phyloP scores from a whole-genome alignment of 306 rosid species.

The Dalbergia oliveri region DNA sequence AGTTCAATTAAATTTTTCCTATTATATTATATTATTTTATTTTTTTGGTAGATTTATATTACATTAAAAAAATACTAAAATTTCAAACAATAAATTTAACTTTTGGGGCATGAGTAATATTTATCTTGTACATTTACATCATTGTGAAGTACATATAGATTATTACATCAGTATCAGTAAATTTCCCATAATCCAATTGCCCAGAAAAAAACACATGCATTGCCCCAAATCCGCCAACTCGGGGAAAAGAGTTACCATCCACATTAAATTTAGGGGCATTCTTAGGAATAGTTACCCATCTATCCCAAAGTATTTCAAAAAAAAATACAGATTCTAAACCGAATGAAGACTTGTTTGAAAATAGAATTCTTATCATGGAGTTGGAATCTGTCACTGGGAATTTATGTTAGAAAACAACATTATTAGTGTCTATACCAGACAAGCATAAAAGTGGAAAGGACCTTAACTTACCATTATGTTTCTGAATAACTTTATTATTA shows the following conservation, averaged over 20 bases:
- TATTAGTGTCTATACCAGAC: background rate
- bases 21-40: too few relatives aligned
- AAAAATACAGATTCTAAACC: background rate
- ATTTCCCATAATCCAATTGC: background rate
- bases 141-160: background rate
- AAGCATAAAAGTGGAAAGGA: background rate
- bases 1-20: too few relatives aligned
- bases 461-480: too few relatives aligned
- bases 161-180: background rate
- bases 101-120: background rate
- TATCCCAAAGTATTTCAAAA: background rate
- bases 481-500: background rate
- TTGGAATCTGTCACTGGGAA: background rate
- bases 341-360: background rate
- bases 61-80: too few relatives aligned
- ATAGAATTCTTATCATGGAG: background rate
- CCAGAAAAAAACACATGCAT: constrained; percentile 1
- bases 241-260: background rate
- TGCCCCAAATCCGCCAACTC: background rate
- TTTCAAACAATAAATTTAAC: background rate
- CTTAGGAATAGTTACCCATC: background rate
- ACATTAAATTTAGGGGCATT: background rate
- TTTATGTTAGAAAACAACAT: background rate
- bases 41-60: too few relatives aligned
- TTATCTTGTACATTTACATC: background rate